Conservation (phyloP, 1,139 yeast genomes). For the Geotrichum aggregatum region DNA sequence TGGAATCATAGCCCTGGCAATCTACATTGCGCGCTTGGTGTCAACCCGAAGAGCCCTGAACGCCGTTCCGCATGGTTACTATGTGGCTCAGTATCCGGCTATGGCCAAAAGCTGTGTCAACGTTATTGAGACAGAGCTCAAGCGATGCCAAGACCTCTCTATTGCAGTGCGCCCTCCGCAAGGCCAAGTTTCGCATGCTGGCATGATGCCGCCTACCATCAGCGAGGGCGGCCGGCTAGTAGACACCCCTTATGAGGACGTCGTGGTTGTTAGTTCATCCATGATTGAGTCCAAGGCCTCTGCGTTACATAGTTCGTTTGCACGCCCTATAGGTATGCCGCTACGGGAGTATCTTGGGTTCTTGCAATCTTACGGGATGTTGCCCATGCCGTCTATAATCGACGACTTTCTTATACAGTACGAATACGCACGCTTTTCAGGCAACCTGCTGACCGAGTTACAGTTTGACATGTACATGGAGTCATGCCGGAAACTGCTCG, state of each 20-base stretch:
- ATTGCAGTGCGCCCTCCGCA: slow-evolving; percentile 50
- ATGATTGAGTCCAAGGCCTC: slow-evolving; percentile 45
- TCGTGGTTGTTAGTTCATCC: slow-evolving; percentile 41
- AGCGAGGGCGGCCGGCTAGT: slow-evolving; percentile 47
- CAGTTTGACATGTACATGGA: slow-evolving; percentile 63
- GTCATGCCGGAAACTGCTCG: slow-evolving; percentile 34
- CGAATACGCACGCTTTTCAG: slow-evolving; percentile 68
- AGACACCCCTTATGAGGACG: slow-evolving; percentile 59
- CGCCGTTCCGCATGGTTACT: slow-evolving; percentile 66
- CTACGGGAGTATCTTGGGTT: slow-evolving; percentile 49
- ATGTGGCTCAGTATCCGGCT: slow-evolving; percentile 66
- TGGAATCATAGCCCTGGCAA: slow-evolving; percentile 46
- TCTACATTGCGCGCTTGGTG: slow-evolving; percentile 54
- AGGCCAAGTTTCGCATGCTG: slow-evolving; percentile 55
- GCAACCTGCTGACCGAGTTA: slow-evolving; percentile 53
- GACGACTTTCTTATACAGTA: slow-evolving; percentile 53
- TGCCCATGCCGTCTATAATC: slow-evolving; percentile 27
- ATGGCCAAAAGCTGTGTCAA: slow-evolving; percentile 49
- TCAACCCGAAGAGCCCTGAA: slow-evolving; percentile 56
- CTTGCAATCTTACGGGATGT: slow-evolving; percentile 32
- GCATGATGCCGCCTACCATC: slow-evolving; percentile 46
- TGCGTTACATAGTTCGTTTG: slow-evolving; percentile 43
- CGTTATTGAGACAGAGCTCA: slow-evolving; percentile 45
- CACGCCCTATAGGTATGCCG: slow-evolving; percentile 43
- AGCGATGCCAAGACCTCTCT: slow-evolving; percentile 48